Percentiles rank a stretch among this genome's conserved stretches.
Conservation (phyloP, 2,329 filamentous ascomycete genomes). For the Cercospora sp. region DNA sequence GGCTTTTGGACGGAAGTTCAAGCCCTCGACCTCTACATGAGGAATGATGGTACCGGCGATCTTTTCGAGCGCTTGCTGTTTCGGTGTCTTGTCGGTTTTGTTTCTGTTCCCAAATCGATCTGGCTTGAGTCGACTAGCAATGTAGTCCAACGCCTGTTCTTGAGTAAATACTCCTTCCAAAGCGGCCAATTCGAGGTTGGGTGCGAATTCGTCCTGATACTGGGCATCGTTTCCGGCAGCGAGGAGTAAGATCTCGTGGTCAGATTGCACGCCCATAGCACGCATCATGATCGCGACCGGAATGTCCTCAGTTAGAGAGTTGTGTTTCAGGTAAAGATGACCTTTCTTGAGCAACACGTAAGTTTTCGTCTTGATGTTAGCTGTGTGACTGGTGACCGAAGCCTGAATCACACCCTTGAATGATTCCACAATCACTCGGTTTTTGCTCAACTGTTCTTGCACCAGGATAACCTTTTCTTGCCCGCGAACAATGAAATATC, state of each 20-base stretch:
- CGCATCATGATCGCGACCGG: conserved; percentile 92
- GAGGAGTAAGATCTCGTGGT: conserved; percentile 90
- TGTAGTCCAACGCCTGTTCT: conserved; percentile 91
- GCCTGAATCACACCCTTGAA: conserved; percentile 94
- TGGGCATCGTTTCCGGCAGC: conserved; percentile 82
- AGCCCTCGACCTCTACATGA: conserved; percentile 84
- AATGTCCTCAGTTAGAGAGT: conserved; percentile 88
- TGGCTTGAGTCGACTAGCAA: conserved; percentile 85
- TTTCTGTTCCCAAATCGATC: conserved; percentile 61
- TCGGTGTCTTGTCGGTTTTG: conserved; percentile 67
- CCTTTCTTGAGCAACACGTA: conserved; percentile 96
- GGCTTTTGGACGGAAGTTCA: conserved; percentile 96
- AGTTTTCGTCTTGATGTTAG: conserved; percentile 96
- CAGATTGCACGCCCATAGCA: conserved; percentile 87
- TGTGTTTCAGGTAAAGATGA: conserved; percentile 83
- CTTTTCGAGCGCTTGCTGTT: conserved; percentile 89
- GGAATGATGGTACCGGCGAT: conserved; percentile 91
- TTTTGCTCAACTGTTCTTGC: conserved; percentile 98
- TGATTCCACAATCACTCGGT: conserved; percentile 94
- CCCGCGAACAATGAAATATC: conserved; percentile 96
- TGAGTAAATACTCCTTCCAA: conserved; percentile 86
- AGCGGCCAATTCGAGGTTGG: conserved; percentile 91
- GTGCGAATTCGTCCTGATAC: conserved; percentile 91
- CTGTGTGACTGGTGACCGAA: conserved; percentile 95
- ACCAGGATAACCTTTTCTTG: conserved; percentile 99